These are phyloP conservation scores for Aechmea fasciata DNA, from an alignment of 176 grass and related monocot species.

Conservation along the genomic window DNA sequence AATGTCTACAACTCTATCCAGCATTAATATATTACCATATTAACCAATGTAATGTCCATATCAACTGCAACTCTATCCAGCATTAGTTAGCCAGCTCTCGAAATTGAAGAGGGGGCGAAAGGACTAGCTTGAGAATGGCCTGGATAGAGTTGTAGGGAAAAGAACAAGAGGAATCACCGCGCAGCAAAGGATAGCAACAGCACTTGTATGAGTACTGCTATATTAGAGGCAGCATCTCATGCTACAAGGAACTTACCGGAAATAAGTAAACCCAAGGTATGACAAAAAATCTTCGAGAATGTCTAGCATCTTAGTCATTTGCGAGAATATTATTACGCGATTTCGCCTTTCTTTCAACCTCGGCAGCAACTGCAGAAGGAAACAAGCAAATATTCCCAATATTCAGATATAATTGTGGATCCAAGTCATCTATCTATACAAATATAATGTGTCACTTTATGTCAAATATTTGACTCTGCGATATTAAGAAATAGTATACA, in stretches of 20 bases:
- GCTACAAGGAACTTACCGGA: slow-evolving; percentile 29
- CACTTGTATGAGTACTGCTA: too few species aligned
- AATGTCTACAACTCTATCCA: not conserved
- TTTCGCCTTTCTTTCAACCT: slow-evolving; percentile 63
- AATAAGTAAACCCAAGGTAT: slow-evolving; percentile 32
- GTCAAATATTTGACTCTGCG: too few species aligned
- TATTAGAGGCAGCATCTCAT: too few species aligned
- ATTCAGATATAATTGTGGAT: not conserved
- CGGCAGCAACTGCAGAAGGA: slow-evolving; percentile 38
- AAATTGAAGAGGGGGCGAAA: too few species aligned
- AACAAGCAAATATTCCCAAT: too few species aligned
- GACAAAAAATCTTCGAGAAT: slow-evolving; percentile 51
- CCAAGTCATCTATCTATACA: not conserved
- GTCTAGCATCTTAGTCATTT: slow-evolving; percentile 67
- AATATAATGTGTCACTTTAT: slow-evolving; percentile 1
- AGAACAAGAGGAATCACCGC: too few species aligned
- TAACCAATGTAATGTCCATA: not conserved
- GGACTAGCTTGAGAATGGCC: too few species aligned
- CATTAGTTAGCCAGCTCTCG: not conserved
- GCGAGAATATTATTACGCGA: slow-evolving; percentile 54
- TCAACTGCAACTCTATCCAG: not conserved
- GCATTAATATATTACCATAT: not conserved
- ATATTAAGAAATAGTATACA: too few species aligned
- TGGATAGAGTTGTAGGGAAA: too few species aligned
- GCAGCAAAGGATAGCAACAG: too few species aligned